Evolutionary conservation across 805 yeast genomes (phyloP), one percentile per base, ranked within the genome.

Genomic region (Groenewaldozyma salmanticensis): DNA sequence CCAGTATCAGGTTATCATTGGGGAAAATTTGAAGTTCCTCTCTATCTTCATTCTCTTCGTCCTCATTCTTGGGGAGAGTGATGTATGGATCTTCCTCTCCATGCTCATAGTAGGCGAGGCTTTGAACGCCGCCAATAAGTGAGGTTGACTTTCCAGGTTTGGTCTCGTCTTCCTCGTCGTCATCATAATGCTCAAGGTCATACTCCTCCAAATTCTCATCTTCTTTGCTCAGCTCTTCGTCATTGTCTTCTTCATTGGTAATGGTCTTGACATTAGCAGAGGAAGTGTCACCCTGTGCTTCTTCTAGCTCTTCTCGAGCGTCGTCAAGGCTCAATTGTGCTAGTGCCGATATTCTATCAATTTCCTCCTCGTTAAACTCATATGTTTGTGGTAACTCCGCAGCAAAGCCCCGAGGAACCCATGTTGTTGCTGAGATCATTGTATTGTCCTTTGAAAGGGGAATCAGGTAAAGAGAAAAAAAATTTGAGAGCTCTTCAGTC

Each of bases 381-480:
- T 86, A 87, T 56, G 81, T 75, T 54, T 77, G 85, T 4, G 98
- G 97, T 57, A 80, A 84, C 61, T 88, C 96, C 31, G 94, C 75
- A 21, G 98, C 94, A 61, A 72, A 82, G 4, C 98, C 98, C 55
- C 95, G 76, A 38, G 97, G 96, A 19, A 90, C 95, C 97, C 98
- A 92, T 39, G 79, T 68, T 37, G 92, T 79, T 21, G 96, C 81
- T 31, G 98, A 86, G 49, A 90, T 81, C 95, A 88, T 87, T 15
- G n/a, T n/a, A n/a, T n/a, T n/a, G 27, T 18, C 29, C 27, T 3
- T 4, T 4, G 11, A 33, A 6, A 35, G 6, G 16, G 21, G n/a
- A 18, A n/a, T n/a, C n/a, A n/a, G n/a, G n/a, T n/a, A n/a, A n/a
- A 11, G 16, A 32, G 35, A 32, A 9, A 32, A 32, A 13, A 37